These are phyloP conservation scores for Keithomyces neogunnii DNA, from an alignment of 2,329 filamentous ascomycete species.

Conservation along the genomic window DNA sequence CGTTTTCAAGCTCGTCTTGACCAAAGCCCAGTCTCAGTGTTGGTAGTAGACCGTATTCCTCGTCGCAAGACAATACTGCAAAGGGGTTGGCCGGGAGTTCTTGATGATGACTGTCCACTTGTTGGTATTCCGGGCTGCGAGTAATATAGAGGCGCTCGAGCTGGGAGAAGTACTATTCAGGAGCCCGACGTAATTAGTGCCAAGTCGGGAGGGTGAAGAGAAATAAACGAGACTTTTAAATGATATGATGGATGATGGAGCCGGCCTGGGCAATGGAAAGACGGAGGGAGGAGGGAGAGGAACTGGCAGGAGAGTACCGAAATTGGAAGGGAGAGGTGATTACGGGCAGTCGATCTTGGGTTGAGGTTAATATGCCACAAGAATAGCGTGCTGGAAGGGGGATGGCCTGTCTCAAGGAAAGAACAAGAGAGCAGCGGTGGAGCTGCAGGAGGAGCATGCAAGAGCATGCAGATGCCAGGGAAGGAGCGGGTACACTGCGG, in stretches of 20 bases:
- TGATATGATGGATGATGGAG: background rate
- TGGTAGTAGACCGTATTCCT: slow-evolving; percentile 2
- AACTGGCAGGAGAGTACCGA: background rate
- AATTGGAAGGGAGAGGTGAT: slow-evolving; percentile 1
- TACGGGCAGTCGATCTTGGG: slow-evolving; percentile 1
- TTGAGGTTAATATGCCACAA: slow-evolving; percentile 4
- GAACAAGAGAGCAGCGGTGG: slow-evolving; percentile 19
- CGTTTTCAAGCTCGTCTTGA: slow-evolving; percentile 10
- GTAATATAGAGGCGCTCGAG: slow-evolving; percentile 62
- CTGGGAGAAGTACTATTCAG: slow-evolving; percentile 59
- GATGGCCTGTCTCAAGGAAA: slow-evolving; percentile 31
- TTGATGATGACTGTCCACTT: slow-evolving; percentile 16
- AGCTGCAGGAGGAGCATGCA: background rate
- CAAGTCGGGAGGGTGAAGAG: too few relatives aligned
- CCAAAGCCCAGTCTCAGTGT: slow-evolving; percentile 7
- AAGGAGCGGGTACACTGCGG: background rate
- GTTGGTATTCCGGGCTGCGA: slow-evolving; percentile 30
- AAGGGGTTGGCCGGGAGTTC: slow-evolving; percentile 15
- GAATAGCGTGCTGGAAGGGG: slow-evolving; percentile 16
- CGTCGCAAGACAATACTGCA: slow-evolving; percentile 8
- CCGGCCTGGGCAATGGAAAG: background rate
- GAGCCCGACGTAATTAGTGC: background rate
- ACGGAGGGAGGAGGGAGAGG: background rate
- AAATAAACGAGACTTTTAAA: too few relatives aligned
- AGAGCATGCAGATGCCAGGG: background rate